Conservation (phyloP, 2,329 filamentous ascomycete species). For the Fonsecaea erecta region DNA sequence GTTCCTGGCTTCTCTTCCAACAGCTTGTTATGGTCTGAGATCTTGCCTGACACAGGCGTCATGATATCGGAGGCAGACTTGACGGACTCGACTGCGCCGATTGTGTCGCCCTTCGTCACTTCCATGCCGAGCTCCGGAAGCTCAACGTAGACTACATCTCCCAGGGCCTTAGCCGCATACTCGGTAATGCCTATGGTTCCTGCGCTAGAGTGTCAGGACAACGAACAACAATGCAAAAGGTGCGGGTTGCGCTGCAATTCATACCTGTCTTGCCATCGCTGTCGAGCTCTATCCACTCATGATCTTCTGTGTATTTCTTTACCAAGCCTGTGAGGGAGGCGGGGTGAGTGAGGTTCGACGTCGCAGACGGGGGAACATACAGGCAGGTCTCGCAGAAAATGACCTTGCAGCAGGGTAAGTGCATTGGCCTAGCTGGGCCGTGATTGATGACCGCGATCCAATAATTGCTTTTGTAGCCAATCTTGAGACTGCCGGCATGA, state of each 20-base stretch:
- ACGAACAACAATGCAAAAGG: neutral
- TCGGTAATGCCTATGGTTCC: slow-evolving; percentile 80
- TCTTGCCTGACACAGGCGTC: slow-evolving; percentile 77
- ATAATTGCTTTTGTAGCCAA: slow-evolving; percentile 16
- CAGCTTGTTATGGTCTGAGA: slow-evolving; percentile 72
- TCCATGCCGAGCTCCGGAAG: slow-evolving; percentile 74
- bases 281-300: slow-evolving; percentile 95
- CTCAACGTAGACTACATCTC: slow-evolving; percentile 97
- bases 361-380: slow-evolving; percentile 20
- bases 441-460: slow-evolving; percentile 7
- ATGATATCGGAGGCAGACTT: slow-evolving; percentile 99
- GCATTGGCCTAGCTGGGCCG: slow-evolving; percentile 14
- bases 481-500: slow-evolving; percentile 24
- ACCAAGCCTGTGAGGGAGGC: slow-evolving; percentile 44
- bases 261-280: slow-evolving; percentile 79
- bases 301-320: slow-evolving; percentile 93
- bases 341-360: slow-evolving; percentile 3
- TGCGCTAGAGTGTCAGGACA: slow-evolving; percentile 39
- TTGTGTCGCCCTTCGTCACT: slow-evolving; percentile 75
- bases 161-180: slow-evolving; percentile 89
- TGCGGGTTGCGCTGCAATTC: slow-evolving; percentile 17
- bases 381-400: slow-evolving; percentile 29
- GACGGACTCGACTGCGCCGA: slow-evolving; percentile 96
- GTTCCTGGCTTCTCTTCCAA: slow-evolving; percentile 84
- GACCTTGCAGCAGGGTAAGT: slow-evolving; percentile 9